Evolutionary conservation across 495 filamentous ascomycete species (phyloP), one percentile per base, ranked within the genome.

Genomic region (Hamigera avellanea): DNA sequence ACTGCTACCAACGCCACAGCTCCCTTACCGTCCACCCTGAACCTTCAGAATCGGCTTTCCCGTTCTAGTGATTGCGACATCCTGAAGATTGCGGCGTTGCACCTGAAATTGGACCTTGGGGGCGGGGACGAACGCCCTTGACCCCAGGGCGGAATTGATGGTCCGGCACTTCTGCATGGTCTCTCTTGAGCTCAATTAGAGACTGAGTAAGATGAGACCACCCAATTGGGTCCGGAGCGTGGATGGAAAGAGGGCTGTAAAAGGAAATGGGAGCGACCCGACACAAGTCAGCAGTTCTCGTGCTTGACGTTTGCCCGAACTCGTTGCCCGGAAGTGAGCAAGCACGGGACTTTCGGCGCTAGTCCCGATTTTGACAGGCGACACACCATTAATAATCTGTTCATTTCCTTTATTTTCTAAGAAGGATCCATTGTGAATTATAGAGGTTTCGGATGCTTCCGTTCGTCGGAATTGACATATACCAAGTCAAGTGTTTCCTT

Each of bases 31-130:
- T 65, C 86, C 86, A 62, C 86, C 85, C 52, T 83, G 79, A 39
- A 75, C 62, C 56, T 85, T 78, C 53, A 91, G 63, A 40, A 93
- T 78, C 33, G 86, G 85, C 68, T 83, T 88, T 55, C 86, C 86
- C 31, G 86, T 93, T 46, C 86, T 69, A 38, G 85, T 81, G 53
- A 93, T 88, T 42, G 78, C 62, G 45, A 93, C 70, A 69, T 93
- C 86, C 52, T 81, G 79, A 42, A 91, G 59, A 49, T 56, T 61
- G 45, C 75, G 68, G 57, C 69, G 61, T 52, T 66, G 66, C 35
- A 58, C 41, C 35, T 64, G 59, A 46, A 60, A 58, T 50, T 64
- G 56, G 15, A 66, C 46, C 42, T 52, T 57, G 33, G 61, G 60
- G 49, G 55, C 42, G 42, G 64, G 62, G 52, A 45, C 46, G 35